Base-by-base conservation (phyloP, 108 stramenopile species). In the Cyclotella cryptica region DNA sequence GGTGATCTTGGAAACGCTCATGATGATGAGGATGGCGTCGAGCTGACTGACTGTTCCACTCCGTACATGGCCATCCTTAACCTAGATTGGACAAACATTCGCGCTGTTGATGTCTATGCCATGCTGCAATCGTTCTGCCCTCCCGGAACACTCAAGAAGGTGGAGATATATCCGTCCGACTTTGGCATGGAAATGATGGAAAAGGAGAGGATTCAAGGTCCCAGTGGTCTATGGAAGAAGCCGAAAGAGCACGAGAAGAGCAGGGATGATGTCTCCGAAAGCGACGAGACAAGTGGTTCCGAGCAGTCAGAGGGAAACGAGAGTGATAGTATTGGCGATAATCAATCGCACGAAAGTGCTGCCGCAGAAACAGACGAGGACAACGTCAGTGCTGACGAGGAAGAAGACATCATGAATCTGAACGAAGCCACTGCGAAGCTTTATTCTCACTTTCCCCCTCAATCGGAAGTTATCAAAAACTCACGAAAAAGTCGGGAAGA, bases 11-110 rank as follows among this genome's bases (percentile, higher is more conserved):
- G 79, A 45, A 42, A 79, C 3, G 82, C 77, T 29, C 66, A 81
- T 24, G 79, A 88, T 30, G 80, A 88, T 0, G 83, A 84, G 28
- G 82, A 83, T 18, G 79, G 81, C 41, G 83, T 85, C 12, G 88
- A 92, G 62, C 54, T 85, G 1, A 89, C 92, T 10, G 65, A 75
- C 28, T 91, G 85, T 4, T 71, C 74, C 7, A 88, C 94, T 10
- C 89, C 84, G 0, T 92, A 87, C 46, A 73, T 98, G 60, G 95
- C 94, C 18, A 84, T 97, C 19, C 77, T 83, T 41, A 97, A 96
- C 80, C 78, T 94, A 73, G 97, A 98, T 83, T 98, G 98, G 98
- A 84, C 89, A 28, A 74, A 96, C 73, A 78, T 97, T 18, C 91
- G 93, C 41, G 96, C 98, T 11, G 86, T 88, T 27, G 98, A 98